Percentiles rank a stretch among this genome's conserved stretches.
phyloP scores from a whole-genome alignment of 768 basidiomycete species.

The Lentinula edodes region DNA sequence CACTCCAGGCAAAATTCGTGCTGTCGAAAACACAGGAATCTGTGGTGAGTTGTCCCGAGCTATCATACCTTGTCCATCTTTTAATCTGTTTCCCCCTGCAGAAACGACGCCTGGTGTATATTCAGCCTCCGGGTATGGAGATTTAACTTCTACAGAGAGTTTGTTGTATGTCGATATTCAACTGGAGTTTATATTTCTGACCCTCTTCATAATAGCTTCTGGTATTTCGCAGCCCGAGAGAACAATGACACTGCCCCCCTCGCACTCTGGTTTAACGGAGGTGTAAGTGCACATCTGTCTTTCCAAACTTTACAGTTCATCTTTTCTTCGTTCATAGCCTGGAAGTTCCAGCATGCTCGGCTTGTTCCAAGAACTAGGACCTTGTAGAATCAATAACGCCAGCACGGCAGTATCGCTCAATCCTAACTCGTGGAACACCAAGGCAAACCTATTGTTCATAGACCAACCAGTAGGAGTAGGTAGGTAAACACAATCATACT shows the following conservation, averaged over 20 bases:
- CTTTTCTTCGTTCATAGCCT: slow-evolving; percentile 15
- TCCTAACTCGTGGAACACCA: slow-evolving; percentile 34
- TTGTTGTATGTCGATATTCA: slow-evolving; percentile 36
- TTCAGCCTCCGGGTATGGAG: slow-evolving; percentile 61
- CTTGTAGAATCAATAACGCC: slow-evolving; percentile 40
- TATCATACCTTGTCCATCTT: not conserved
- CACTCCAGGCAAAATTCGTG: slow-evolving; percentile 30
- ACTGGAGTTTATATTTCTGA: not conserved
- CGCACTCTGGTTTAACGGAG: slow-evolving; percentile 63
- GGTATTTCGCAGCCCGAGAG: slow-evolving; percentile 64
- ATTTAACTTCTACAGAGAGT: slow-evolving; percentile 50
- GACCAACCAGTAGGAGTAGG: slow-evolving; percentile 28
- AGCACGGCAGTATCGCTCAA: slow-evolving; percentile 27
- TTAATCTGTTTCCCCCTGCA: slow-evolving; percentile 10
- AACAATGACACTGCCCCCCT: slow-evolving; percentile 59
- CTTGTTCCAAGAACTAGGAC: slow-evolving; percentile 54
- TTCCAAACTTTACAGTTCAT: not conserved
- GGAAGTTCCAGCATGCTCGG: slow-evolving; percentile 34
- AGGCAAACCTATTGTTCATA: slow-evolving; percentile 32
- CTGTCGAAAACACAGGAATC: slow-evolving; percentile 55
- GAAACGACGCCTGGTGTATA: slow-evolving; percentile 60
- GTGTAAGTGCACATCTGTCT: slow-evolving; percentile 24
- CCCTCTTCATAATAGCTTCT: slow-evolving; percentile 40
- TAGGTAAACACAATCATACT: not conserved
- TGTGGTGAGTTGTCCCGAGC: slow-evolving; percentile 36